Evolutionary conservation across 371 early-diverging fungal genomes (phyloP), one percentile per base, ranked within the genome.

Genomic region (Mucor indicus): DNA sequence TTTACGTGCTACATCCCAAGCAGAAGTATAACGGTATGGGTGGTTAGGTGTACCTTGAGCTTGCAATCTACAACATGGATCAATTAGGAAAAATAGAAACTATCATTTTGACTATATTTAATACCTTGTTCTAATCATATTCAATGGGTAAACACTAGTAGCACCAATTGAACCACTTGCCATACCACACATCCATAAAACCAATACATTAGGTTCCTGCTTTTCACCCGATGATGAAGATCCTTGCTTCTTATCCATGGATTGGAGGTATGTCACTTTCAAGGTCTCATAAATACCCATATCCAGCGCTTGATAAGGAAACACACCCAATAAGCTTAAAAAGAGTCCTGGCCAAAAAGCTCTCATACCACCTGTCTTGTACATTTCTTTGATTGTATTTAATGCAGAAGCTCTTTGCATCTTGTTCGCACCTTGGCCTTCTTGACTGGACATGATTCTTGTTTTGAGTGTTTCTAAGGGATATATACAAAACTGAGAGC

Each of bases 261-360:
- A 75, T 36, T 72, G 71, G 48, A 81, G 51, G 50, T 86, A 90
- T 7, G 78, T 67, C 39, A 70, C 69, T 54, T 90, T 90, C 16
- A 89, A 74, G 8, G 88, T 85, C 58, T 91, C 92, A 38, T 70
- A 77, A 63, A 91, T 49, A 20, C 72, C 64, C 57, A 91, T 72
- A 61, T 90, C 89, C 48, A 89, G 70, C 2, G 88, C 89, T 17
- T 87, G 86, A 59, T 87, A 91, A 6, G 90, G 92, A 43, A 91
- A 86, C 30, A 91, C 86, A 20, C 89, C 89, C 4, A 86, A 44
- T 10, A 90, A 58, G 44, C 52, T 49, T 68, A 72, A 8, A 69
- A 84, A 57, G 24, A 87, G 60, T 24, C 92, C 92, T 22, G 86
- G 83, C 71, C 83, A 91, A 41, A 89, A 89, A 0, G 84, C 77